Conservation (phyloP, 495 filamentous ascomycete genomes). For the Darksidea phi region DNA sequence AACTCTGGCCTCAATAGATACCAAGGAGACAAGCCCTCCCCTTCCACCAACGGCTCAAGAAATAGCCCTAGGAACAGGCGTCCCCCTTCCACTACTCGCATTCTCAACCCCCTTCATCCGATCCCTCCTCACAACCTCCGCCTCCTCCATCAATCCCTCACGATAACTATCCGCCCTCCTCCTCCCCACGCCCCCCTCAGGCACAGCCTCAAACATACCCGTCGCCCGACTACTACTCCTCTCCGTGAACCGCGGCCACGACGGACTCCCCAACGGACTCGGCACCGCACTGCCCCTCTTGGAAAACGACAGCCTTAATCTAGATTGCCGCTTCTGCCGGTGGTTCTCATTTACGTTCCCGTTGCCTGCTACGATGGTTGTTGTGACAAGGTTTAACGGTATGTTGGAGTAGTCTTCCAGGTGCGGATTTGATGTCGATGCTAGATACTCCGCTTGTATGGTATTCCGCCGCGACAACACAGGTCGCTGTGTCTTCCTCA, state of each 20-base stretch:
- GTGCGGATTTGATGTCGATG: background rate
- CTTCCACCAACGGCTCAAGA: background rate
- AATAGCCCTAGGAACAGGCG: background rate
- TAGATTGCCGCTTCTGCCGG: no score
- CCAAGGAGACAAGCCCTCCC: background rate
- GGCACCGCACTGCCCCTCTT: no score
- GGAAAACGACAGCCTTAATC: no score
- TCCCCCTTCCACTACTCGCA: background rate
- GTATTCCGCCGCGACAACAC: background rate
- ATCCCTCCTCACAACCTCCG: background rate
- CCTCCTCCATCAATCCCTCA: background rate
- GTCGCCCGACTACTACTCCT: background rate
- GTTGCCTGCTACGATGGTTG: background rate
- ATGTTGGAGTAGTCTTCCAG: background rate
- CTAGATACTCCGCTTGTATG: background rate
- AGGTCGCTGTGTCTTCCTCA: background rate
- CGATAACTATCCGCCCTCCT: background rate
- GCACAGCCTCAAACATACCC: background rate
- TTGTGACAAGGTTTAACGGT: background rate
- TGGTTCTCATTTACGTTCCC: no score
- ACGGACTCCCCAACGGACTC: no score
- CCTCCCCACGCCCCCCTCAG: background rate
- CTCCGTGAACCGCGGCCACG: background rate
- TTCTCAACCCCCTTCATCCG: background rate
- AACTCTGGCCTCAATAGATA: no score